Evolutionary conservation across 345 rosid genomes (phyloP), one percentile per base, ranked within the genome.

Genomic region (Gossypium anomalum): DNA sequence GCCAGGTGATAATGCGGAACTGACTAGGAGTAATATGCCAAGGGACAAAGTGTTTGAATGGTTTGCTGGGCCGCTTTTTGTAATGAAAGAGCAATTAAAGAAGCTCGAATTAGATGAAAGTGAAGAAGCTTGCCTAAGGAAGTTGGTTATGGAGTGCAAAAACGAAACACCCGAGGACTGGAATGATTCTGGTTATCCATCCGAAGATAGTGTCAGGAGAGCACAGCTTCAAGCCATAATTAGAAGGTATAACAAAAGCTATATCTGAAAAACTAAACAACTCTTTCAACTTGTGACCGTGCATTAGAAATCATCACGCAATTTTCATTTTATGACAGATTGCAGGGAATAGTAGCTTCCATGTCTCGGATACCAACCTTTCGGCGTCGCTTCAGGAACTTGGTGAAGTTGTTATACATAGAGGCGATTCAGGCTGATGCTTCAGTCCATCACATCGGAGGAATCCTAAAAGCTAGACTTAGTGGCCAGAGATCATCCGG

Each of bases 181-280:
- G 97, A 89, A 89, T 68, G 82, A 75, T 47, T 43, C 76, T 4
- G 83, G 80, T 17, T 94, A 87, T 79, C 91, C 94, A 4, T 87
- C 92, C 5, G n/a, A 59, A 43, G 89, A 88, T 78, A 74, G 60
- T 1, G 84, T 90, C 45, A 85, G 87, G 77, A 89, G 84, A 84
- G 94, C 93, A n/a, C 97, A 90, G 80, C 74, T 92, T 68, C 97
- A 94, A 80, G 96, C 93, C 81, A 83, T 90, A 44, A 85, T 90
- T 8, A 85, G 97, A 83, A 89, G 97, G 97, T 89, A 79, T 45
- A 22, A 7, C 47, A 49, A 10, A 34, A 55, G 19, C 49, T n/a
- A 27, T 44, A 29, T 29, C 14, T 3, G 29, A 45, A 43, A 48
- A 34, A 10, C 10, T n/a, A 23, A 43, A 19, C 38, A 9, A 17